phyloP scores from a whole-genome alignment of 768 basidiomycete genomes.

The Russula emetica region DNA sequence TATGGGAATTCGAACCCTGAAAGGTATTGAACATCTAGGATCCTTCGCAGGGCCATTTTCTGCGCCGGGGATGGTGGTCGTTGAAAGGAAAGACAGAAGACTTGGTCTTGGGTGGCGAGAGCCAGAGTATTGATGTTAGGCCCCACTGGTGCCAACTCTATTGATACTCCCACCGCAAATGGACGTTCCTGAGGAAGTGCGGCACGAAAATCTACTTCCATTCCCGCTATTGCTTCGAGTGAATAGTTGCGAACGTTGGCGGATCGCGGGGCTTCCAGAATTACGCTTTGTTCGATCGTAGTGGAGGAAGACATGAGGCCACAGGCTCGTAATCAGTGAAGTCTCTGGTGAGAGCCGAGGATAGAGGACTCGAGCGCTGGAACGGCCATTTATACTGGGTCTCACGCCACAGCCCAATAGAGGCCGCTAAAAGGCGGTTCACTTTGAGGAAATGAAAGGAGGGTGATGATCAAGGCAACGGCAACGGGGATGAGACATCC shows the following conservation, averaged over 20 bases:
- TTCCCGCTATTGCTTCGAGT: background rate
- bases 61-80: background rate
- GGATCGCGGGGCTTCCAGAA: background rate
- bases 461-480: background rate
- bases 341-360: background rate
- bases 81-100: constrained; percentile 9
- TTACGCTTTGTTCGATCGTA: background rate
- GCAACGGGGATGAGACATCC: background rate
- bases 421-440: background rate
- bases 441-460: background rate
- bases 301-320: background rate
- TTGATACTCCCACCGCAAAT: constrained; percentile 2
- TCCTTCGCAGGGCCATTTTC: constrained; percentile 2
- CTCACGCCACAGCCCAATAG: background rate
- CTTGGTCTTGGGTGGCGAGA: constrained; percentile 2
- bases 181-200: background rate
- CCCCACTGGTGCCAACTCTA: background rate
- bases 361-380: background rate
- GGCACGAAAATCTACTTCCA: constrained; percentile 6
- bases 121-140: background rate
- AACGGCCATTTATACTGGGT: background rate
- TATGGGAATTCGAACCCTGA: constrained; percentile 21
- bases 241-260: constrained; percentile 5
- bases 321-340: background rate
- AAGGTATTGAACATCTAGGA: constrained; percentile 14